Evolutionary conservation across 1,139 yeast species (phyloP).

Genomic region (Debaryomyces nepalensis): DNA sequence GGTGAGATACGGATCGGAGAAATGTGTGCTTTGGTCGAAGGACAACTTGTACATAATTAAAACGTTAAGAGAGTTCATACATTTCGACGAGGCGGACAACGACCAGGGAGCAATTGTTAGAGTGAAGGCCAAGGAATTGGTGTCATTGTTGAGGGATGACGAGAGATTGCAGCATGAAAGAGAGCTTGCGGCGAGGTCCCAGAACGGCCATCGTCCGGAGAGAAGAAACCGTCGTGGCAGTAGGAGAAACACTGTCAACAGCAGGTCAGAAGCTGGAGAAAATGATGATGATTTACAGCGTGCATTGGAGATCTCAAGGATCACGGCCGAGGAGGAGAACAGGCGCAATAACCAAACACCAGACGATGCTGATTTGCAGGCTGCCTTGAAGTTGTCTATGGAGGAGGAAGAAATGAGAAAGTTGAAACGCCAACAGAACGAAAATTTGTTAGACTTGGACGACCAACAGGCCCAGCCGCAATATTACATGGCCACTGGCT

Average conservation of each 20-base stretch:
- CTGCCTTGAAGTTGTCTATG: constrained; percentile 80
- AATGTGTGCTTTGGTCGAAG: constrained; percentile 92
- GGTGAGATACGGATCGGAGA: constrained; percentile 86
- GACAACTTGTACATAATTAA: constrained; percentile 89
- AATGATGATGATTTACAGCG: constrained; percentile 82
- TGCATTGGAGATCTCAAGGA: constrained; percentile 81
- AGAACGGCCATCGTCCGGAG: constrained; percentile 29
- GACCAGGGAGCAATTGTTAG: constrained; percentile 93
- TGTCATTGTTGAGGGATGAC: constrained; percentile 77
- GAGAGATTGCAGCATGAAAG: constrained; percentile 83
- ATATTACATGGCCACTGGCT: constrained; percentile 36
- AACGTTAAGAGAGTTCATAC: constrained; percentile 89
- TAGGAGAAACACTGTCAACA: constrained; percentile 21
- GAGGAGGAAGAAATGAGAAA: constrained; percentile 87
- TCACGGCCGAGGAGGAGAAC: constrained; percentile 83
- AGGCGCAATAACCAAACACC: constrained; percentile 21
- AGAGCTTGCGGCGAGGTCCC: constrained; percentile 40
- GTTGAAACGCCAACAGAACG: constrained; percentile 49
- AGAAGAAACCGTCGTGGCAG: constrained; percentile 21
- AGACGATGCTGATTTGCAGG: constrained; percentile 72
- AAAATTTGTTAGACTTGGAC: constrained; percentile 59
- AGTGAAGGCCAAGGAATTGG: constrained; percentile 90
- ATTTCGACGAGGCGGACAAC: constrained; percentile 73
- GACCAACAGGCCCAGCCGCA: constrained; percentile 40
- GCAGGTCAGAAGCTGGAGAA: constrained; percentile 36